phyloP scores from a whole-genome alignment of 2,329 filamentous ascomycete species.

The Trichoderma sp. region DNA sequence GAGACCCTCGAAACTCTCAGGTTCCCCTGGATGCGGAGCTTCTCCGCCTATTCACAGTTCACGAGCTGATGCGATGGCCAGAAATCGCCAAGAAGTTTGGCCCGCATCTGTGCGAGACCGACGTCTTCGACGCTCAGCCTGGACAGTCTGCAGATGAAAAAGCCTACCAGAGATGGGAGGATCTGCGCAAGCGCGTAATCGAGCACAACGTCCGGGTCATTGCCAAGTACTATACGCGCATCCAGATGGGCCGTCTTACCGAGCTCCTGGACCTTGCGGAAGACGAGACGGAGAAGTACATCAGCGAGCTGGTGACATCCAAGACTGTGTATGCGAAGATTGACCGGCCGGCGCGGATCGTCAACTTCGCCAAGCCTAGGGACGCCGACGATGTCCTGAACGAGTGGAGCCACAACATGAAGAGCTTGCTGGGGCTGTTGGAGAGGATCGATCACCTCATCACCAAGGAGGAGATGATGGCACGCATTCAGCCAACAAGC shows the following conservation, averaged over 20 bases:
- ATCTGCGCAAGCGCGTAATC: slow-evolving; percentile 95
- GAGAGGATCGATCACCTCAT: slow-evolving; percentile 97
- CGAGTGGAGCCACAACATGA: slow-evolving; percentile 99
- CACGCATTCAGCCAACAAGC: slow-evolving; percentile 75
- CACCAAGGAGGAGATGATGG: slow-evolving; percentile 99
- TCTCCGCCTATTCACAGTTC: slow-evolving; percentile 90
- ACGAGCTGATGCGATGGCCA: slow-evolving; percentile 98
- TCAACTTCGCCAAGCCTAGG: slow-evolving; percentile 91
- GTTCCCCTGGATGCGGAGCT: slow-evolving; percentile 81
- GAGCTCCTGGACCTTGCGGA: slow-evolving; percentile 88
- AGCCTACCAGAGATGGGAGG: slow-evolving; percentile 84
- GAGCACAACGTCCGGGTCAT: slow-evolving; percentile 98
- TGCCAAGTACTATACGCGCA: slow-evolving; percentile 98
- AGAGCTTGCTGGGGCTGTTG: slow-evolving; percentile 79
- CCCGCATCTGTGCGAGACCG: slow-evolving; percentile 81
- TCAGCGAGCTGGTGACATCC: slow-evolving; percentile 92
- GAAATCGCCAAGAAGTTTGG: slow-evolving; percentile 88
- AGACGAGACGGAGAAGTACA: slow-evolving; percentile 98
- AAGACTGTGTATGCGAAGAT: slow-evolving; percentile 99
- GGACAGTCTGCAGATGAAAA: slow-evolving; percentile 73
- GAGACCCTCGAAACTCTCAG: slow-evolving; percentile 77
- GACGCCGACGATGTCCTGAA: slow-evolving; percentile 96
- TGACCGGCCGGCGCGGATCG: slow-evolving; percentile 86
- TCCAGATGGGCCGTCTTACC: slow-evolving; percentile 87
- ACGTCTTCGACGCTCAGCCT: slow-evolving; percentile 77